phyloP scores from a whole-genome alignment of 2,329 filamentous ascomycete species.

The Neonectria ditissima region DNA sequence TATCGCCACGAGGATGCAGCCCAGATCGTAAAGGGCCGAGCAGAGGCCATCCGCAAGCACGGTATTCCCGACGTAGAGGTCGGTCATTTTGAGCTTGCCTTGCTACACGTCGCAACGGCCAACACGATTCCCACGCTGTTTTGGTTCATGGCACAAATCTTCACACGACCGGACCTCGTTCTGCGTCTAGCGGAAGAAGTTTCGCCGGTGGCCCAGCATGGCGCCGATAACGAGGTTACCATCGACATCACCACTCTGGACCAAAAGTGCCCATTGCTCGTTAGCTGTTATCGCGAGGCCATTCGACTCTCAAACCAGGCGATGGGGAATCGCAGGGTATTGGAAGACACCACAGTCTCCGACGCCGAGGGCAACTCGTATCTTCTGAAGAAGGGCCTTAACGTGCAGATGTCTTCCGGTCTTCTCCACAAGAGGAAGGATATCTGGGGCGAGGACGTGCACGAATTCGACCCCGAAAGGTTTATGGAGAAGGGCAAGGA shows the following conservation, averaged over 20 bases:
- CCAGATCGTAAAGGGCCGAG: conserved; percentile 46
- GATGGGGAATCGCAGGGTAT: conserved; percentile 26
- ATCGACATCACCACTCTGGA: conserved; percentile 53
- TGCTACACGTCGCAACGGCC: conserved; percentile 48
- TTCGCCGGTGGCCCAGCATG: conserved; percentile 12
- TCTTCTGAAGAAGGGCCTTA: conserved; percentile 31
- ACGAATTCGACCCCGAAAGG: conserved; percentile 25
- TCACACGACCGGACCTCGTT: conserved; percentile 45
- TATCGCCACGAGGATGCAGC: conserved; percentile 24
- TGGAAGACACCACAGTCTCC: conserved; percentile 29
- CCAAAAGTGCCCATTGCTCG: conserved; percentile 52
- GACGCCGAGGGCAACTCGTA: conserved; percentile 30
- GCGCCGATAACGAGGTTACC: conserved; percentile 27
- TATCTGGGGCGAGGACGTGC: conserved; percentile 28
- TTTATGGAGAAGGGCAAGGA: conserved; percentile 29
- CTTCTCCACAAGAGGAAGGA: conserved; percentile 19
- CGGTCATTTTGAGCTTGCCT: conserved; percentile 42
- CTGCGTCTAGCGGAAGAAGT: conserved; percentile 48
- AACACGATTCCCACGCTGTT: conserved; percentile 55
- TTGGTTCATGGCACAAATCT: conserved; percentile 52
- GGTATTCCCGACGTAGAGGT: conserved; percentile 16
- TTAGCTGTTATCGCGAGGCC: conserved; percentile 28
- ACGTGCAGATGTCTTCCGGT: conserved; percentile 24
- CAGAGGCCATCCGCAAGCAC: conserved; percentile 7
- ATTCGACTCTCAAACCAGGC: conserved; percentile 27